A percentile compares a stretch with the other conserved stretches of the same genome.
Conservation (phyloP, 2,329 filamentous ascomycete genomes). For the Ophiostoma sp. region DNA sequence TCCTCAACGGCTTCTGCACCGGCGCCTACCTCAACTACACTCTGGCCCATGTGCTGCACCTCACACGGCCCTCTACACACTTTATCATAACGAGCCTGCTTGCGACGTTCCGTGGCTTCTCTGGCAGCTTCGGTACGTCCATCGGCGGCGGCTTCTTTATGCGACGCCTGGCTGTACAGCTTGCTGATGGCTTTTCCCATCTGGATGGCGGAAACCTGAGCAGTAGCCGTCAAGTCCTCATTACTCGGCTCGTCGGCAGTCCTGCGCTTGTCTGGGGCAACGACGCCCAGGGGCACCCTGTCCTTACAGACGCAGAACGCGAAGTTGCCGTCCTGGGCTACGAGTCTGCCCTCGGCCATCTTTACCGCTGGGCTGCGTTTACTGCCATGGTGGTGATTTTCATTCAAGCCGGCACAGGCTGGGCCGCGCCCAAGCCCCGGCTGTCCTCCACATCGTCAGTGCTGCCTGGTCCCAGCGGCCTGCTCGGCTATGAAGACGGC, state of each 20-base stretch:
- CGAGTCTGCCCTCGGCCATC: slow-evolving; percentile 39
- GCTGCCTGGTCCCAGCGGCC: slow-evolving; percentile 31
- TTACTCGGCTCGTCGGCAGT: slow-evolving; percentile 46
- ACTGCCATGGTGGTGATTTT: slow-evolving; percentile 41
- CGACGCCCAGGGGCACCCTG: slow-evolving; percentile 25
- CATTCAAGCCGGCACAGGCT: slow-evolving; percentile 48
- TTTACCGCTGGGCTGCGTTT: slow-evolving; percentile 46
- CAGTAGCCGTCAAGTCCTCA: slow-evolving; percentile 36
- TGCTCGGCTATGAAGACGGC: slow-evolving; percentile 37
- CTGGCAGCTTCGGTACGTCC: slow-evolving; percentile 72
- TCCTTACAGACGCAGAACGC: slow-evolving; percentile 39
- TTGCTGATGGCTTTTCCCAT: slow-evolving; percentile 52
- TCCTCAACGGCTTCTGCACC: slow-evolving; percentile 65
- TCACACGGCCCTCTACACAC: slow-evolving; percentile 60
- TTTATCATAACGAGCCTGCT: slow-evolving; percentile 71
- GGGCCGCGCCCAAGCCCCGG: slow-evolving; percentile 37
- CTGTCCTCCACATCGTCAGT: neutral
- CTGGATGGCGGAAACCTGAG: slow-evolving; percentile 41
- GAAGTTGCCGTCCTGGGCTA: slow-evolving; percentile 45
- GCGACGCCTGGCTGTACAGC: slow-evolving; percentile 50
- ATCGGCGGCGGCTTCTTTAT: slow-evolving; percentile 73
- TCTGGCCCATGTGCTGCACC: slow-evolving; percentile 70
- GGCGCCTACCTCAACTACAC: slow-evolving; percentile 75
- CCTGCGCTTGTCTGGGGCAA: slow-evolving; percentile 46
- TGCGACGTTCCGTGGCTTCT: slow-evolving; percentile 75